These are phyloP conservation scores for Wickerhamomyces sp. DNA, from an alignment of 1,139 yeast species.

Conservation along the genomic window DNA sequence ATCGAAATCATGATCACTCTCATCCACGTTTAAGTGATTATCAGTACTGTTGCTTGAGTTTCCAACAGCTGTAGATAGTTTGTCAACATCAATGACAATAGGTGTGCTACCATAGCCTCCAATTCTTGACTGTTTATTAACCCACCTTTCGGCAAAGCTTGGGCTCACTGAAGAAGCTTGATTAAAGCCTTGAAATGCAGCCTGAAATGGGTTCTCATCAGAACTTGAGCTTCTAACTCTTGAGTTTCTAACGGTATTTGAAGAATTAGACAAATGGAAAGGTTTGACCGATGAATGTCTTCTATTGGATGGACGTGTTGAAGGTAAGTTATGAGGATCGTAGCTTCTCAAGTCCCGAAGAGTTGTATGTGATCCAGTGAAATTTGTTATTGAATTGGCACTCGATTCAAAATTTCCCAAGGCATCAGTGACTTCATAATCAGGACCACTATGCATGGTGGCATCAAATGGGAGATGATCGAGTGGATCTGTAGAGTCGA, in stretches of 20 bases:
- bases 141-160: conserved; percentile 25
- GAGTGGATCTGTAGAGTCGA: not conserved
- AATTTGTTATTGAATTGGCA: conserved; percentile 4
- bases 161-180: conserved; percentile 11
- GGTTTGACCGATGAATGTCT: conserved; percentile 1
- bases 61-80: not conserved
- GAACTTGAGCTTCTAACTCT: conserved; percentile 1
- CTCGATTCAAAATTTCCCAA: conserved; percentile 8
- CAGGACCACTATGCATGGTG: not conserved
- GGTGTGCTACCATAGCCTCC: conserved; percentile 1
- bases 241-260: not conserved
- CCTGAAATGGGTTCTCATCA: conserved; percentile 2
- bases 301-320: conserved; percentile 1
- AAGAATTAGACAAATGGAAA: not conserved
- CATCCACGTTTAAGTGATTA: conserved; percentile 14
- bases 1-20: conserved; percentile 23
- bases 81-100: not conserved
- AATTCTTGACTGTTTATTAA: conserved; percentile 13
- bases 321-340: conserved; percentile 11
- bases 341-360: conserved; percentile 17
- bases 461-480: not conserved
- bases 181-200: not conserved
- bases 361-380: not conserved
- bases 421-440: conserved; percentile 8
- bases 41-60: conserved; percentile 1